These are phyloP conservation scores for Pyricularia sp. DNA, from an alignment of 2,329 filamentous ascomycete species.

Conservation along the genomic window DNA sequence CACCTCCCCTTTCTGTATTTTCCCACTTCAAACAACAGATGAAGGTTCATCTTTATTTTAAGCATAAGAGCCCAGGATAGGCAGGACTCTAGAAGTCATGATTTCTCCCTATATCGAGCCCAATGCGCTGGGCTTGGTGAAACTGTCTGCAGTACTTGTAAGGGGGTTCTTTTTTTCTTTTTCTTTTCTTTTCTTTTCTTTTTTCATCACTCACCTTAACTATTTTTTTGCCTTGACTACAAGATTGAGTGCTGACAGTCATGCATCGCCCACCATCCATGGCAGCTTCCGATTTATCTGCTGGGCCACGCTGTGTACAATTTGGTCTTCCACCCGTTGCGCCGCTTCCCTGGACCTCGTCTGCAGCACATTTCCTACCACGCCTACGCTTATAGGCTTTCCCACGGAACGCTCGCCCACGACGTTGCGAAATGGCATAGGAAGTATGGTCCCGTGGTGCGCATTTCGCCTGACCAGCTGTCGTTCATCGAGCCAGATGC, in stretches of 20 bases:
- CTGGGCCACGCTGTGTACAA: conserved; percentile 3
- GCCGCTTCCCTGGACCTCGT: conserved; percentile 9
- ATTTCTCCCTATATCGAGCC: not conserved
- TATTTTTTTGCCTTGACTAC: too few relatives aligned
- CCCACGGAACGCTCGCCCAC: conserved; percentile 11
- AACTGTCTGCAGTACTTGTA: not conserved
- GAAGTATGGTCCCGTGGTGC: conserved; percentile 29
- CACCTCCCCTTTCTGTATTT: not conserved
- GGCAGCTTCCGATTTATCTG: not conserved
- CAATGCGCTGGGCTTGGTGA: not conserved
- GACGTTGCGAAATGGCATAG: conserved; percentile 10
- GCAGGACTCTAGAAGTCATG: not conserved
- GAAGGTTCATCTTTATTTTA: not conserved
- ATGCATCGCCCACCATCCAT: not conserved
- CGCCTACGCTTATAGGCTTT: conserved; percentile 2
- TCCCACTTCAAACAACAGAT: not conserved
- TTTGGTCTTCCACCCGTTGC: conserved; percentile 10
- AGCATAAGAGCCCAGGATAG: not conserved
- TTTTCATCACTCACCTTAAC: too few relatives aligned
- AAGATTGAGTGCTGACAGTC: not conserved
- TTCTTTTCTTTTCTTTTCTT: too few relatives aligned
- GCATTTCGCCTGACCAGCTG: conserved; percentile 30
- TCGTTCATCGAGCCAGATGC: conserved; percentile 22
- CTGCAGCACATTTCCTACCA: not conserved
- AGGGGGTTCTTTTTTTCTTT: not conserved